These are phyloP conservation scores for Olyra latifolia DNA, from an alignment of 176 grass and related monocot genomes.

Conservation along the genomic window DNA sequence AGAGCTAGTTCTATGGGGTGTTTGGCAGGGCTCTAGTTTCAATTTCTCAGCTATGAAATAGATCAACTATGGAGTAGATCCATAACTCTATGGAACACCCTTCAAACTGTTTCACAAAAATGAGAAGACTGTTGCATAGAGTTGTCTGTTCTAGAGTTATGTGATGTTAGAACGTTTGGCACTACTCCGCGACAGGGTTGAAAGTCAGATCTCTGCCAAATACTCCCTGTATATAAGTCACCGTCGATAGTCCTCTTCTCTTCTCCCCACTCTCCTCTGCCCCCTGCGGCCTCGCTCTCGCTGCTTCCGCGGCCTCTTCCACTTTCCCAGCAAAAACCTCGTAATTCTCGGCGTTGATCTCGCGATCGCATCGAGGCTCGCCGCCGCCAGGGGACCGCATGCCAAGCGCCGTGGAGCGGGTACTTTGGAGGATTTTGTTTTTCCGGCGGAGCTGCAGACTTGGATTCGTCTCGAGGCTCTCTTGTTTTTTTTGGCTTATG, in stretches of 20 bases:
- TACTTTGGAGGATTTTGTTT: not conserved
- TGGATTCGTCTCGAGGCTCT: not conserved
- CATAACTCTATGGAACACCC: too few species aligned
- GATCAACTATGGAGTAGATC: too few species aligned
- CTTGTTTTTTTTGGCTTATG: not conserved
- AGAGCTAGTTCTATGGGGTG: too few species aligned
- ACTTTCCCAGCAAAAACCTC: not conserved
- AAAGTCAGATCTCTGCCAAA: too few species aligned
- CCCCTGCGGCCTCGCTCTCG: not conserved
- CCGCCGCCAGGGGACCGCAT: not conserved
- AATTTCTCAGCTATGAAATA: too few species aligned
- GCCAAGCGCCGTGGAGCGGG: not conserved
- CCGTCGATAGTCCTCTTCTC: not conserved
- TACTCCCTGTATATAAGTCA: not conserved
- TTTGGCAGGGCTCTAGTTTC: too few species aligned
- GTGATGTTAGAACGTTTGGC: too few species aligned
- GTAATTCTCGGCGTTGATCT: not conserved
- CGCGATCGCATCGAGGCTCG: not conserved
- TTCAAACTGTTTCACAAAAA: too few species aligned
- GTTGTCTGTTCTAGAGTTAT: too few species aligned
- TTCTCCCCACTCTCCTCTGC: too few species aligned
- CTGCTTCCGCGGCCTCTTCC: not conserved
- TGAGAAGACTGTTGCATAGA: too few species aligned
- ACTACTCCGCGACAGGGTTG: too few species aligned
- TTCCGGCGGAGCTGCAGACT: not conserved